Base-by-base conservation (phyloP, 1,284 basidiomycete species). In the Thecaphora frezii region DNA sequence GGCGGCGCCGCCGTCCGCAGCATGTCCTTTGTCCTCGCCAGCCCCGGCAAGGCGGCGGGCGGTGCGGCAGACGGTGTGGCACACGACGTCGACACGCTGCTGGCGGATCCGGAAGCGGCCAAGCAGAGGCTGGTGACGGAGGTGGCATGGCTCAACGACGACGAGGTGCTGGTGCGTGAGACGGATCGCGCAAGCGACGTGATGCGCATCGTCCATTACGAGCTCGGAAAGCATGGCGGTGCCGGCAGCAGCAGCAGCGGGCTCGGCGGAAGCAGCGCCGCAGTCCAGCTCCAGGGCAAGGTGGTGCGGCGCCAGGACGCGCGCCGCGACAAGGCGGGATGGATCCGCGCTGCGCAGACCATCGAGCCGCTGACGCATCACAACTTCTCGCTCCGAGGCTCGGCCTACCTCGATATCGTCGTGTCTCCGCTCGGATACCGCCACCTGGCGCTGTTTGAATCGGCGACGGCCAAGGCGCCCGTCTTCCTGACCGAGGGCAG, bases 101-200 rank as follows among this genome's bases (percentile, higher is more conserved):
- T 79, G 26, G 82, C 91, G 87, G 79, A 83, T 0, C 84, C 82
- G 8, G 83, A 86, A 21, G 59, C 56, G 3, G 39, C 51, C 21
- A 84, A 88, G 71, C 75, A 83, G 2, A 71, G 80, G 5, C 81
- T 86, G 21, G 85, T 92, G 64, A 82, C 83, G 38, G 90, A 96
- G 74, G 87, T 97, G 4, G 84, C 86, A 3, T 97, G 94, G 94
- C 85, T 94, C 3, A 87, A 85, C 23, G 84, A 88, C 57, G 81
- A 84, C 24, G 85, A 84, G n/a, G 80, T 97, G 47, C 81, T 97
- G 4, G 77, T 97, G 41, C 91, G 90, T 74, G 91, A 96, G 77
- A 88, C 91, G 24, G 91, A 91, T 65, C 54, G 73, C 10, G 51
- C 49, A 40, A 74, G 72, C 53, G 71, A 74, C 42, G 55, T 63